Base-by-base conservation (phyloP, 148 eudicot genomes). In the Talinum fruticosum region DNA sequence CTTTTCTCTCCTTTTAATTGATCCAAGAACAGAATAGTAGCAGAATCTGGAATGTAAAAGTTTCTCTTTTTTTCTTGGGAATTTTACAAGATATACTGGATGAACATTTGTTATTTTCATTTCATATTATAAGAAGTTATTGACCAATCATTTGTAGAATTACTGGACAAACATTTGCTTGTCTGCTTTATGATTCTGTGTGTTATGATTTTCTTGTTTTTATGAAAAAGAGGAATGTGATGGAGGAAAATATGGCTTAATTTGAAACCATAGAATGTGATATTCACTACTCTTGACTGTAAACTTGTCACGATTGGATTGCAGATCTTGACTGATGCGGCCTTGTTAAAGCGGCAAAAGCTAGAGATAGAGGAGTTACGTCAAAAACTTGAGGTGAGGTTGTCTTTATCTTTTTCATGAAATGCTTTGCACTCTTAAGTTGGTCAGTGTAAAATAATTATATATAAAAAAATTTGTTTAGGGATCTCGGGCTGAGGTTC, bases 321-420 rank as follows among this genome's bases (percentile, higher is more conserved):
- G 68, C 79, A 96, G 97, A 96, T 96, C 80, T 78, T 96, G 84
- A 91, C 97, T 73, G 99, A 96, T 84, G 99, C 97, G 38, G 99
- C 99, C 78, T 84, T 96, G 79, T 57, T 96, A 76, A 96, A 96
- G 90, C 88, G 95, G 57, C 99, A 93, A 83, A 96, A 88, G 72
- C 75, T 87, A 78, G 99, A 93, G 87, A 96, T 96, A 73, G 97
- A 96, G 83, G 97, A 93, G 51, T 72, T 96, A 61, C 97, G 90
- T 45, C 77, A 79, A 64, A 93, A 93, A 84, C 97, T 96, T 85
- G 88, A 93, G 97, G 99, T 96, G 44, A 80, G 79, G 10, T 68
- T 36, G 28, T 41, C 1, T 6, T 32, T 8, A 10, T 49, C 7
- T n/a, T 21, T 33, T 21, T 8, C 36, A 36, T 45, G 23, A 28